These are phyloP conservation scores for Fusarium nygamai DNA, from an alignment of 2,329 filamentous ascomycete species.

Conservation along the genomic window DNA sequence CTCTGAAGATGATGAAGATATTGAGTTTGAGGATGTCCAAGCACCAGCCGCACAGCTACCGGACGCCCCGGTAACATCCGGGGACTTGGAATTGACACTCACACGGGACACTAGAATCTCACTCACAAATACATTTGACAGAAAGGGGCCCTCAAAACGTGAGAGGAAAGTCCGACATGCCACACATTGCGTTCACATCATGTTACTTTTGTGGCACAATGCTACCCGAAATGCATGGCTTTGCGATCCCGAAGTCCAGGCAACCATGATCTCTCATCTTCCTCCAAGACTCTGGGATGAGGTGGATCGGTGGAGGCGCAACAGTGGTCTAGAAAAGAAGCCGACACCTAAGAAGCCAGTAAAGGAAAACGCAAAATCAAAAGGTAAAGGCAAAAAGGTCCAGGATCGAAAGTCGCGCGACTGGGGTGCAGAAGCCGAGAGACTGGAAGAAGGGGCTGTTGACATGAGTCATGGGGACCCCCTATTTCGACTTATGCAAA, in stretches of 20 bases:
- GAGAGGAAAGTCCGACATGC: constrained; percentile 80
- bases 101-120: constrained; percentile 67
- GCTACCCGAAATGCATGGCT: constrained; percentile 85
- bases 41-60: constrained; percentile 66
- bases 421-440: constrained; percentile 76
- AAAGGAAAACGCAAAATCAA: constrained; percentile 47
- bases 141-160: constrained; percentile 86
- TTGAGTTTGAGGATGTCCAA: constrained; percentile 71
- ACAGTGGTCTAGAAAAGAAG: constrained; percentile 69
- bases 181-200: constrained; percentile 90
- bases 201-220: constrained; percentile 90
- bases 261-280: constrained; percentile 78
- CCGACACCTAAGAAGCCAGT: constrained; percentile 41
- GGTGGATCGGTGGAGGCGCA: constrained; percentile 76
- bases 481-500: constrained; percentile 77
- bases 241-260: constrained; percentile 79
- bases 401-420: constrained; percentile 59
- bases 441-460: constrained; percentile 73
- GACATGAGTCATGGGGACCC: constrained; percentile 88
- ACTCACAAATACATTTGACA: constrained; percentile 69
- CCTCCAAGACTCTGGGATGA: constrained; percentile 75
- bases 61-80: constrained; percentile 62
- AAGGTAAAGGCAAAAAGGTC: constrained; percentile 51
- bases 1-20: constrained; percentile 52
- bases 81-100: constrained; percentile 80